Conservation (phyloP, 208 protist genomes). For the Leishmania mexicana region DNA sequence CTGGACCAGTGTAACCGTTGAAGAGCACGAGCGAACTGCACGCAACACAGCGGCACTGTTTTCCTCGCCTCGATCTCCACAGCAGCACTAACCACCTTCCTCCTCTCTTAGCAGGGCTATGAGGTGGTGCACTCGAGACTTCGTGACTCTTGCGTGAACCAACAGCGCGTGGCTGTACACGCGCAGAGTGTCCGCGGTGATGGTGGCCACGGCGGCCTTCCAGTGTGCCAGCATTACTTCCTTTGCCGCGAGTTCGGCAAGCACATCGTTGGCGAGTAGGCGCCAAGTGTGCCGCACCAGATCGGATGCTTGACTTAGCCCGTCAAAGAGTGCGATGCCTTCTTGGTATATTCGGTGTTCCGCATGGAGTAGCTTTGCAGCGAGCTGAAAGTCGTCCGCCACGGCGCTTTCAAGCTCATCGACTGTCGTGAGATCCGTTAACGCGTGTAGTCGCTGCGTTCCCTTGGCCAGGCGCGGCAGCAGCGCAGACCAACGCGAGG, state of each 20-base stretch:
- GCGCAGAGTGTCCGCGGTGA: conserved; percentile 56
- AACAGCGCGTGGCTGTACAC: conserved; percentile 66
- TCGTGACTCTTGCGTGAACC: conserved; percentile 31
- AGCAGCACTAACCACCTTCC: not conserved
- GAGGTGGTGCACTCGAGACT: conserved; percentile 33
- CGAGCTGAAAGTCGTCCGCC: conserved; percentile 42
- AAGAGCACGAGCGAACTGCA: not conserved
- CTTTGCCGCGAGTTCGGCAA: conserved; percentile 42
- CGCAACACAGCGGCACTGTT: not conserved
- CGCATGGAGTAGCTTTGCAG: conserved; percentile 33
- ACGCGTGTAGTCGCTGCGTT: conserved; percentile 58
- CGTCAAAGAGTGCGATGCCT: conserved; percentile 17
- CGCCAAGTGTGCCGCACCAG: conserved; percentile 9
- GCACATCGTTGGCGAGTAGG: conserved; percentile 40
- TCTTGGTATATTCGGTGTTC: conserved; percentile 57
- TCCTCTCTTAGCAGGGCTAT: not conserved
- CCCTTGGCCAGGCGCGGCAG: conserved; percentile 40
- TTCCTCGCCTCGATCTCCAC: not conserved
- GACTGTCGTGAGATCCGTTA: conserved; percentile 7
- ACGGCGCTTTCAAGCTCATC: conserved; percentile 16
- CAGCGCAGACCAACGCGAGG: conserved; percentile 55
- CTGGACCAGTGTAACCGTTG: not conserved
- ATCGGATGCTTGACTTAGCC: not conserved
- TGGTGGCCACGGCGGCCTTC: conserved; percentile 16
- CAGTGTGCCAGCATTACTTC: conserved; percentile 61